Evolutionary conservation across 768 basidiomycete genomes (phyloP), one percentile per base, ranked within the genome.

Genomic region (Rhizopogon vulgaris): DNA sequence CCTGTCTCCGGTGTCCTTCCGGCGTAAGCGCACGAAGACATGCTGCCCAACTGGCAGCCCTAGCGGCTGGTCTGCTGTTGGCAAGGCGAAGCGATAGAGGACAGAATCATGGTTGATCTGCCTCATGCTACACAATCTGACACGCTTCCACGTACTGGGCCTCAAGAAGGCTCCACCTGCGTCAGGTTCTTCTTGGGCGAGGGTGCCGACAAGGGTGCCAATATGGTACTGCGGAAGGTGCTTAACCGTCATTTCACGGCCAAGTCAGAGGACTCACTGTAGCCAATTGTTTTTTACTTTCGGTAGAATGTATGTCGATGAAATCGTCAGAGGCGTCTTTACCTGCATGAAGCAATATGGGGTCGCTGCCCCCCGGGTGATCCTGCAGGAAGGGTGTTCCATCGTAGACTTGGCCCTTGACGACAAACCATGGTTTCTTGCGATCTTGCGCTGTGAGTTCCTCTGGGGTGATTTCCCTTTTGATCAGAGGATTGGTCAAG

Each of bases 251-350:
- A 7, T 49, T 34, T 34, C 1, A n/a, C 7, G 3, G 8, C 25
- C 4, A 52, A 38, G 34, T 14, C 37, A 15, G 17, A 49, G 14
- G 38, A 52, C 54, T 8, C 39, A 67, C 78, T 57, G 75, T 70
- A 0, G 70, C 72, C 6, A 82, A 66, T 59, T 76, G 72, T 18
- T 52, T 52, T 49, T 70, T 74, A 2, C 75, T 79, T 50, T 78
- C 76, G 6, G 69, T 62, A n/a, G 77, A 79, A 62, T 83, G 83
- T 48, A 83, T 82, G 0, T 80, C 78, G 62, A 82, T 69, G 62
- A 84, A 85, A 53, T 85, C 82, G 10, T 84, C 83, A 1, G 80
- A 78, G 3, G 78, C 76, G 54, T 85, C 83, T 55, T 81, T 71
- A 0, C 81, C 81, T 1, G 80, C 80, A 7, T 78, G 74, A n/a